phyloP scores from a whole-genome alignment of 768 basidiomycete genomes.

The Boletus sensibilis region DNA sequence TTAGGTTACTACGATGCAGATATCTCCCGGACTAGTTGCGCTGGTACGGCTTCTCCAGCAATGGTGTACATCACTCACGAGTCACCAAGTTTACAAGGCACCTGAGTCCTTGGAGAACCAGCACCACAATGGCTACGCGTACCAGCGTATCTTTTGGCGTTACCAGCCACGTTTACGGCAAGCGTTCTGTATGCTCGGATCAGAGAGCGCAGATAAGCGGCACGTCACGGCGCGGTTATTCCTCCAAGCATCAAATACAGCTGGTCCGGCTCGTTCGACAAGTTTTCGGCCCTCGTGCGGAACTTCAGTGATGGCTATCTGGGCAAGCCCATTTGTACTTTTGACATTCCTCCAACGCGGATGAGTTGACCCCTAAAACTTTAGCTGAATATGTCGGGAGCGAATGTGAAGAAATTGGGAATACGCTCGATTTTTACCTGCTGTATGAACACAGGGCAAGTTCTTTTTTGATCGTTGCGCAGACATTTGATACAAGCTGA shows the following conservation, averaged over 20 bases:
- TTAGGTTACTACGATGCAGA: conserved; percentile 1
- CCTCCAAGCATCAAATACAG: conserved; percentile 39
- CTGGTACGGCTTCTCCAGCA: conserved; percentile 27
- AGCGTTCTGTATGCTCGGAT: conserved; percentile 43
- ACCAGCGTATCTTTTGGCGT: conserved; percentile 22
- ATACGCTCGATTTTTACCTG: conserved; percentile 23
- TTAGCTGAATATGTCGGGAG: conserved; percentile 13
- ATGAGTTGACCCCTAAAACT: not conserved
- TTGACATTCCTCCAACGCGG: not conserved
- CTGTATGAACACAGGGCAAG: conserved; percentile 31
- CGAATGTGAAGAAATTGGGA: conserved; percentile 20
- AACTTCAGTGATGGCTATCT: conserved; percentile 47
- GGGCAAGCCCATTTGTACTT: conserved; percentile 31
- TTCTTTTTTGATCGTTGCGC: not conserved
- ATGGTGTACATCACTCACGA: conserved; percentile 14
- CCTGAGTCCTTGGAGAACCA: not conserved
- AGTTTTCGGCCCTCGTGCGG: conserved; percentile 39
- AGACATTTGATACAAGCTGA: not conserved
- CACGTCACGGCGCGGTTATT: conserved; percentile 45
- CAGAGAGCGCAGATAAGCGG: conserved; percentile 43
- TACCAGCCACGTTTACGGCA: conserved; percentile 22
- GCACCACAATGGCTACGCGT: conserved; percentile 14
- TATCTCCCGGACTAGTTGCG: conserved; percentile 36
- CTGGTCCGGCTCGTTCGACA: conserved; percentile 46
- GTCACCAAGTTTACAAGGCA: conserved; percentile 11